phyloP scores from a whole-genome alignment of 1,284 basidiomycete genomes.

The Hypsizygus ulmarius region DNA sequence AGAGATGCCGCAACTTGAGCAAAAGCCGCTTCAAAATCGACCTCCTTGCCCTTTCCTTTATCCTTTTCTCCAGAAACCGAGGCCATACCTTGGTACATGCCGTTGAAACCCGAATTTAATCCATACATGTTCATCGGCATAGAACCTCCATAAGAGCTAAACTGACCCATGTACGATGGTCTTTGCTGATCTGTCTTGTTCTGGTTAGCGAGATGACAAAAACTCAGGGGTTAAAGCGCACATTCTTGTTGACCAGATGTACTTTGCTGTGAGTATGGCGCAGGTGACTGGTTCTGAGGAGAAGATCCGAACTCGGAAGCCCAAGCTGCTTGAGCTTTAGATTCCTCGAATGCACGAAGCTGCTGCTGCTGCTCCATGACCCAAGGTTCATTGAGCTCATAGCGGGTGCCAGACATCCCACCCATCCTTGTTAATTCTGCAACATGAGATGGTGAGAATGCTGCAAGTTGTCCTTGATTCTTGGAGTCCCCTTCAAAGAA shows the following conservation, averaged over 20 bases:
- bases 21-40: conserved; percentile 78
- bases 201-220: neutral
- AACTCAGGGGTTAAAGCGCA: conserved; percentile 19
- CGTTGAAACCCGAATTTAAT: conserved; percentile 25
- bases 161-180: conserved; percentile 35
- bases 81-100: conserved; percentile 26
- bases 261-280: conserved; percentile 29
- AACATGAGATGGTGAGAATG: conserved; percentile 34
- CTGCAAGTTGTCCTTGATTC: conserved; percentile 30
- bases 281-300: conserved; percentile 21
- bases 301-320: conserved; percentile 46
- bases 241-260: conserved; percentile 28
- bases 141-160: conserved; percentile 30
- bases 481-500: conserved; percentile 61
- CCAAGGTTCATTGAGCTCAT: conserved; percentile 52
- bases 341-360: conserved; percentile 32
- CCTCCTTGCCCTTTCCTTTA: conserved; percentile 72
- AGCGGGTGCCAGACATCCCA: conserved; percentile 26
- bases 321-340: conserved; percentile 39
- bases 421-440: conserved; percentile 38
- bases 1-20: conserved; percentile 55
- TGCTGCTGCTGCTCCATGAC: conserved; percentile 46
- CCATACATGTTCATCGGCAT: conserved; percentile 37
- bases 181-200: conserved; percentile 30
- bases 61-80: conserved; percentile 42